Evolutionary conservation across 2,329 filamentous ascomycete genomes (phyloP).

Genomic region (Claviceps pusilla): DNA sequence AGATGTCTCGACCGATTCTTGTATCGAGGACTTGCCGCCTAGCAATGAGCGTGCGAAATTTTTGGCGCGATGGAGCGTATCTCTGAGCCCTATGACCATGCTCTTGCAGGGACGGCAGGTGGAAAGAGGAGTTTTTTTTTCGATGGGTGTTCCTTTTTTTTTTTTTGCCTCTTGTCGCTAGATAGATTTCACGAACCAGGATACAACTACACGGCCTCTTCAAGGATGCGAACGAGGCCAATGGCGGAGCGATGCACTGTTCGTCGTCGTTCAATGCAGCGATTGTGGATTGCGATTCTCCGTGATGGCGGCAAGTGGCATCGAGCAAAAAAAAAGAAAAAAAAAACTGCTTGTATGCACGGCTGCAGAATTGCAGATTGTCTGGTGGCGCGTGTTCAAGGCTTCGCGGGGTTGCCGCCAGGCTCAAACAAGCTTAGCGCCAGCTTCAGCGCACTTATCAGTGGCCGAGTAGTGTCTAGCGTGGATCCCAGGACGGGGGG

Average conservation of each 20-base stretch:
- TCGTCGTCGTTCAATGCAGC: background rate
- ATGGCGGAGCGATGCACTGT: background rate
- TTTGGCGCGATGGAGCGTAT: conserved; percentile 9
- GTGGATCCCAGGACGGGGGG: too few species aligned
- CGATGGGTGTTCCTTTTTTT: background rate
- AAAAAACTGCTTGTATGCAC: background rate
- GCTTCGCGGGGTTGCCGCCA: background rate
- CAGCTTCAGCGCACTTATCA: too few species aligned
- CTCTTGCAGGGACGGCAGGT: background rate
- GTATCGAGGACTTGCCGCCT: conserved; percentile 1
- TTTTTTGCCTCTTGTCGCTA: background rate
- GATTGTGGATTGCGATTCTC: background rate
- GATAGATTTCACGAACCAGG: background rate
- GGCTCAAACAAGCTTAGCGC: background rate
- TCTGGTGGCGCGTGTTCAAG: too few species aligned
- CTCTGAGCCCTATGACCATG: conserved; percentile 8
- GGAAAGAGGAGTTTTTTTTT: background rate
- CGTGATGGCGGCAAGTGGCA: background rate
- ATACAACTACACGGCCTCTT: background rate
- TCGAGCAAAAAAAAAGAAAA: background rate
- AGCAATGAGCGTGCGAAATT: conserved; percentile 7
- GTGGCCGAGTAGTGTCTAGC: too few species aligned
- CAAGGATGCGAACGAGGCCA: background rate
- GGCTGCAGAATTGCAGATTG: too few species aligned
- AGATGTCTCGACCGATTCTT: background rate